These are phyloP conservation scores for Pseudogymnoascus sp. DNA, from an alignment of 2,329 filamentous ascomycete genomes.

Conservation along the genomic window DNA sequence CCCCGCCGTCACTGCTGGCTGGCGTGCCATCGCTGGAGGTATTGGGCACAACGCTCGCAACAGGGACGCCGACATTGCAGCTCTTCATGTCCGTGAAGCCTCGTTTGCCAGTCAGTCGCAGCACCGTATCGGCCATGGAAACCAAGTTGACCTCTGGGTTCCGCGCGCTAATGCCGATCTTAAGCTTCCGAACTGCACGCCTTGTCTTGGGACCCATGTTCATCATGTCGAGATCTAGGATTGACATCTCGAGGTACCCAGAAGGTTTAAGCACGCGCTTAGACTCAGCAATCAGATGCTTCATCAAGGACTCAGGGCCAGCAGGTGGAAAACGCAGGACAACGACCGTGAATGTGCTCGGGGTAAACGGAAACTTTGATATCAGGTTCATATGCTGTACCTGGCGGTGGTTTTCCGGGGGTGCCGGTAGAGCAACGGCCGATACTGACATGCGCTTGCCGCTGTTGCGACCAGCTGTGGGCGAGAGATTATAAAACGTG, in stretches of 20 bases:
- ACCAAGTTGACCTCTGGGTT: constrained; percentile 52
- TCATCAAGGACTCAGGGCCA: constrained; percentile 58
- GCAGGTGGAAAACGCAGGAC: constrained; percentile 70
- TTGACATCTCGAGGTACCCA: constrained; percentile 69
- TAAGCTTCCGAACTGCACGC: constrained; percentile 59
- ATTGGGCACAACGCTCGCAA: constrained; percentile 44
- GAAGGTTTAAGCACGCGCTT: constrained; percentile 70
- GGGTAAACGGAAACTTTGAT: constrained; percentile 64
- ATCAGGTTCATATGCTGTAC: constrained; percentile 50
- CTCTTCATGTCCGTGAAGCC: constrained; percentile 66
- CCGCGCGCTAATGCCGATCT: constrained; percentile 56
- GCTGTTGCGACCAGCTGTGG: constrained; percentile 39
- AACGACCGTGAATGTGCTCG: constrained; percentile 66
- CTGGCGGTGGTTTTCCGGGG: constrained; percentile 65
- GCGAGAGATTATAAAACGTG: constrained; percentile 68
- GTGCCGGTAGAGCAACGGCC: constrained; percentile 42
- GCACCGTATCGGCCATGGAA: constrained; percentile 50
- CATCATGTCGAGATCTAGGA: constrained; percentile 71
- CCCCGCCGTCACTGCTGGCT: constrained; percentile 17
- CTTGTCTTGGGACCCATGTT: constrained; percentile 70
- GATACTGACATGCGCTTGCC: constrained; percentile 25
- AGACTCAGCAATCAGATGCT: constrained; percentile 63
- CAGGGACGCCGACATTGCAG: constrained; percentile 70
- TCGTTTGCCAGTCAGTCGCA: constrained; percentile 57
- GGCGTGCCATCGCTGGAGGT: constrained; percentile 21